Evolutionary conservation across 1,284 basidiomycete species (phyloP), one percentile per base, ranked within the genome.

Genomic region (Rhodotorula sp.): DNA sequence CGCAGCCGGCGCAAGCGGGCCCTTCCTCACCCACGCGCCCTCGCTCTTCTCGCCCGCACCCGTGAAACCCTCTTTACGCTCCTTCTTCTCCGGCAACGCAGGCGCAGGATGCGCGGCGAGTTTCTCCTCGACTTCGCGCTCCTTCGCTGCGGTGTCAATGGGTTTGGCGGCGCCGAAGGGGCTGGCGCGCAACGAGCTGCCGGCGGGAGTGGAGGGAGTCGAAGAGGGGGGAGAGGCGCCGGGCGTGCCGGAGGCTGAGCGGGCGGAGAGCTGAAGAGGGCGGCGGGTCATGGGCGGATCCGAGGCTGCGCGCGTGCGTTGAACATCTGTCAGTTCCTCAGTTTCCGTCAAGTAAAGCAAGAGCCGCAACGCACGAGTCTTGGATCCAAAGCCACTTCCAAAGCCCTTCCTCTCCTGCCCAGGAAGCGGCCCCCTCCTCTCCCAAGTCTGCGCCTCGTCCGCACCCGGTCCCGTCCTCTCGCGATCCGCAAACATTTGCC

Each of bases 111-210:
- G 18, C 9, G 59, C 31, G 2, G 62, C 59, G 37, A 62, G 44
- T 46, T 57, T 66, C 65, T 89, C 85, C 37, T 85, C 80, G 16
- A 92, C 87, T 78, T 87, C 89, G 62, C 86, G 86, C 78, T 97
- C 93, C 65, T 87, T 87, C 4, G 85, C 83, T 28, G 88, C 83
- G 13, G 89, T 87, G 80, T 97, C 92, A 46, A 97, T 89, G 20
- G 94, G 93, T 77, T 90, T 92, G 52, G 95, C 95, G 62, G 86
- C 84, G 66, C 95, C 95, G 79, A 98, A 98, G 2, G 94, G 93
- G 75, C 89, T 85, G 79, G 88, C 89, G 87, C 9, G 89, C 89
- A 81, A 76, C 89, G 89, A 58, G 9, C 13, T 44, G 59, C 15
- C 37, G 31, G 18, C 11, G 51, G 40, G 40, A 44, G 40, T 44